Base-by-base conservation (phyloP, 306 rosid species). In the Canavalia ensiformis region DNA sequence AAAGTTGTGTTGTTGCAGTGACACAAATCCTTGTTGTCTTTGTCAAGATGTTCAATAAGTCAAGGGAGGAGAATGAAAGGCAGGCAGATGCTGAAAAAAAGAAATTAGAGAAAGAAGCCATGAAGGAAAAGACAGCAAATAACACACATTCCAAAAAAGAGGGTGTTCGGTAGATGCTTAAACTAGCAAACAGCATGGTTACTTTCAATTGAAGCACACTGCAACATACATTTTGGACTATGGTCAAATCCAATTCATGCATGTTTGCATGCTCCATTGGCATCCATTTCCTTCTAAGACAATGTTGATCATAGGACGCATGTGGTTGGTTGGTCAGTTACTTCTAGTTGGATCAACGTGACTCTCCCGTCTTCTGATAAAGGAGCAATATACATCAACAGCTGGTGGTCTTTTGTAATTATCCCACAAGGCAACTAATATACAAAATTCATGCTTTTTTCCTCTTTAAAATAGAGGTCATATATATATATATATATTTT, bases 101-200 rank as follows among this genome's bases (percentile, higher is more conserved):
- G 92, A 95, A 86, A 79, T 77, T 89, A 75, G 99, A 95, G 79
- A 95, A 91, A 86, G 99, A 95, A 88, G 96, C 98, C 83, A 66
- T 89, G 90, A 95, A 93, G 88, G 99, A 95, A 35, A 83, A 89
- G 79, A 66, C 87, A n/a, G 76, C 87, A 12, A 81, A 86, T 54
- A 90, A 78, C 72, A 56, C 63, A 5, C 75, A 80, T 69, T 47
- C 81, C 7, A 88, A 78, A 83, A 88, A 79, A 84, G 95, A 89
- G 5, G 78, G 13, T 8, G 72, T 73, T 74, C 70, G 63, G 46
- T 85, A 85, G 89, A 69, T 64, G 54, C 77, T 55, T 46, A 29
- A 79, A 72, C 74, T 74, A 42, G 45, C 74, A 35, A 39, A 59
- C 31, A 10, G 39, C 59, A 74, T 28, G 72, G 59, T 29, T 77